Base-by-base conservation (phyloP, 805 yeast species). In the Wickerhamiella siamensis region DNA sequence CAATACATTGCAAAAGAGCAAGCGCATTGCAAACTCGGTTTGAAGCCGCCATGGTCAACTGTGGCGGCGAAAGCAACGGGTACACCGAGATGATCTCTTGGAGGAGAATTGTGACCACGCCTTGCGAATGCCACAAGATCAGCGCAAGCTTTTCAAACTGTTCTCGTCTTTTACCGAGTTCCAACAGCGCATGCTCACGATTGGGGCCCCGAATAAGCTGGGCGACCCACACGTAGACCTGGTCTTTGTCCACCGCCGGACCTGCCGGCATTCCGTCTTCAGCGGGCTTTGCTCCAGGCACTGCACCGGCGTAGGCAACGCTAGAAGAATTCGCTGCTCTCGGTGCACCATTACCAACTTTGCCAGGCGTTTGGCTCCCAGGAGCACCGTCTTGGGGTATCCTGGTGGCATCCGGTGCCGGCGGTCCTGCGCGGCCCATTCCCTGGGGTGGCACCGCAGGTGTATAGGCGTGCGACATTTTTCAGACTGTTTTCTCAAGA, bases 21-120 rank as follows among this genome's bases (percentile, higher is more conserved):
- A 88, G 66, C 0, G 97, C 96, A 63, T 91, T 88, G 61, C 97
- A 88, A 8, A 88, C 97, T 42, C 96, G 70, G 59, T 87, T 88
- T 4, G 94, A 80, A 15, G 84, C 78, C n/a, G 83, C 72, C 14
- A 93, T 83, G 4, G 86, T 77, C 45, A 91, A 69, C 34, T 73
- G 76, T 24, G 94, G 94, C 12, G 96, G 96, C 31, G 83, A 79
- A 45, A 88, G 67, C 54, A 79, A 70, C 10, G 98, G 95, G 59
- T 88, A 88, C 4, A 88, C 95, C 2, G 83, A 71, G 31, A 86
- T 78, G 41, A 88, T 86, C 57, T 88, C 98, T 58, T 83, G 93
- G 45, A 88, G 62, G 31, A 88, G 64, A 17, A 86, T 79, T 2
- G 97, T 79, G 93, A 91, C 86, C 10, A 88, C 96, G 24, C 97